Evolutionary conservation across 257 asterid genomes (phyloP).

Genomic region (Agastache rugosa): DNA sequence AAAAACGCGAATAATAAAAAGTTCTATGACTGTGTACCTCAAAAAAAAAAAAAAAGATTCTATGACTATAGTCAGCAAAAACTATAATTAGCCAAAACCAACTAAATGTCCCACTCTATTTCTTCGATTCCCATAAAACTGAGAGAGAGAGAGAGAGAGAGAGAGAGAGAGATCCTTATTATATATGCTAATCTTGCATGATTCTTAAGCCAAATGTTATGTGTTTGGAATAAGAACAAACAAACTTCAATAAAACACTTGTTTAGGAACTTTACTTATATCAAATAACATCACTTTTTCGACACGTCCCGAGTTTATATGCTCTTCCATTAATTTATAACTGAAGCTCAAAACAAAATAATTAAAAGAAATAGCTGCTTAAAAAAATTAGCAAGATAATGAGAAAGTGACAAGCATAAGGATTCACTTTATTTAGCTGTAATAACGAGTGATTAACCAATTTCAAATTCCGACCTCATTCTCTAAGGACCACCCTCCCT

Average conservation of each 20-base stretch:
- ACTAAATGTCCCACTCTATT: background rate
- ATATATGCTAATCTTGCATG: background rate
- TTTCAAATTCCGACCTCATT: background rate
- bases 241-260: slow-evolving; percentile 2
- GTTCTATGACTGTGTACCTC: no score
- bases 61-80: background rate
- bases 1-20: background rate
- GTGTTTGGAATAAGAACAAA: slow-evolving; percentile 27
- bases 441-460: background rate
- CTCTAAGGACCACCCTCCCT: background rate
- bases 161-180: background rate
- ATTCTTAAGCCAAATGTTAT: background rate
- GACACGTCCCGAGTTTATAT: background rate
- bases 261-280: background rate
- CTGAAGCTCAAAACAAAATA: no score
- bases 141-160: background rate
- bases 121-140: no score
- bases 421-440: background rate
- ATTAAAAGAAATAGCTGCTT: no score
- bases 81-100: background rate
- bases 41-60: no score
- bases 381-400: no score
- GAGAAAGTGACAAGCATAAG: background rate
- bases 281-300: background rate
- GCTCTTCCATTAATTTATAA: background rate